phyloP scores from a whole-genome alignment of 768 basidiomycete species.

The Calocera cornea region DNA sequence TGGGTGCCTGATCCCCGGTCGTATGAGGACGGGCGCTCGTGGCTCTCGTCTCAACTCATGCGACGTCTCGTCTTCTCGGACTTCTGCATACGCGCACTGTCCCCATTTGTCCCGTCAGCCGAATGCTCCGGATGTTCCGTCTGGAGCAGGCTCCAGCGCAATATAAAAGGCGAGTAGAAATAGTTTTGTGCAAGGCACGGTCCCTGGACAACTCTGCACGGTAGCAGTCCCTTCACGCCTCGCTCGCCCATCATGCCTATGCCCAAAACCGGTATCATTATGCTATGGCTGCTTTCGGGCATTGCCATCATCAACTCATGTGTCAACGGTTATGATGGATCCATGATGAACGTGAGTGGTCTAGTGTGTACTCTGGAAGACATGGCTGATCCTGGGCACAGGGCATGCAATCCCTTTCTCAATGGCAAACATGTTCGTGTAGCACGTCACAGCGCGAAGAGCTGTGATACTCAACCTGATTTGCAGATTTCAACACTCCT shows the following conservation, averaged over 20 bases:
- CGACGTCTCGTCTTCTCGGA: not conserved
- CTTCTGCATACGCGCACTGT: not conserved
- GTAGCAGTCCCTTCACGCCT: not conserved
- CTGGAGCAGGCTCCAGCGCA: not conserved
- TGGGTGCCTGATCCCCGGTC: not conserved
- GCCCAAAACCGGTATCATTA: constrained; percentile 11
- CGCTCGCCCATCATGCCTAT: constrained; percentile 1
- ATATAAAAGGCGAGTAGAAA: not conserved
- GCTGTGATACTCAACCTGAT: constrained; percentile 10
- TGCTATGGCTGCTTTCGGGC: constrained; percentile 17
- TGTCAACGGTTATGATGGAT: constrained; percentile 26
- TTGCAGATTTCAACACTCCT: not conserved
- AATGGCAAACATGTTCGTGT: constrained; percentile 37
- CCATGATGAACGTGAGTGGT: constrained; percentile 12
- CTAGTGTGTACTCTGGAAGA: not conserved
- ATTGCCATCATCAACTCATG: constrained; percentile 24
- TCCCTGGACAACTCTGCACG: not conserved
- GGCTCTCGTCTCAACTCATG: not conserved
- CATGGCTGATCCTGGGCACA: not conserved
- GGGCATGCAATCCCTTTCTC: not conserved
- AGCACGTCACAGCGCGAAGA: constrained; percentile 44
- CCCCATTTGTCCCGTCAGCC: constrained; percentile 2
- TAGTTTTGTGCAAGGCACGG: not conserved
- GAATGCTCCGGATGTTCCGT: not conserved
- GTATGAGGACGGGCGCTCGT: not conserved